These are phyloP conservation scores for Paraglomus brasilianum DNA, from an alignment of 192 early-diverging fungal species.

Conservation along the genomic window DNA sequence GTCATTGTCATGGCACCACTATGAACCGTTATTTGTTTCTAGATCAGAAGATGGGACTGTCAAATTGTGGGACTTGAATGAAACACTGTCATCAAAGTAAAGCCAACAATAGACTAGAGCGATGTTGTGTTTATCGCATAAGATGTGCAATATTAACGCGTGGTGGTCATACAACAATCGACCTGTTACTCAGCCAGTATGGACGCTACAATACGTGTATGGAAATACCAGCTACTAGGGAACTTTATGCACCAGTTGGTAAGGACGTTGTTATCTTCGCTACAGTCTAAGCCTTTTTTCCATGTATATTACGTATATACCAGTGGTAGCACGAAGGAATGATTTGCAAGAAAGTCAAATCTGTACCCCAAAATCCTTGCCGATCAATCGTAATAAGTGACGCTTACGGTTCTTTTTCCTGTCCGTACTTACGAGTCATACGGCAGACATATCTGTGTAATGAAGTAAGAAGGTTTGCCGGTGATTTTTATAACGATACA, in stretches of 20 bases:
- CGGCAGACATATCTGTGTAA: no score
- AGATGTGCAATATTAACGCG: slow-evolving; percentile 61
- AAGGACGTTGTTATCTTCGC: slow-evolving; percentile 19
- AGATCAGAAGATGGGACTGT: slow-evolving; percentile 80
- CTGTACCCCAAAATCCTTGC: no score
- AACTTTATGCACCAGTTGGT: slow-evolving; percentile 57
- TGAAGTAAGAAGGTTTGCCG: no score
- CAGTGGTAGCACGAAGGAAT: no score
- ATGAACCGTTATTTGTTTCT: slow-evolving; percentile 56
- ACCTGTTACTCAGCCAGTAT: slow-evolving; percentile 68
- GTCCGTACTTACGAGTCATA: no score
- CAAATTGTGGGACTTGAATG: slow-evolving; percentile 73
- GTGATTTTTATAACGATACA: no score
- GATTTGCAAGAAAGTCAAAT: no score
- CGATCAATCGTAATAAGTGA: no score
- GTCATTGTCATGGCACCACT: slow-evolving; percentile 58
- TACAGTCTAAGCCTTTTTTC: no score
- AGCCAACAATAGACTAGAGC: not conserved
- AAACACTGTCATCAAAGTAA: slow-evolving; percentile 41
- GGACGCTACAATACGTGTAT: slow-evolving; percentile 72
- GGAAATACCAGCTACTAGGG: slow-evolving; percentile 57
- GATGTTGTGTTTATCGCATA: no score
- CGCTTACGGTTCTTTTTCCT: no score
- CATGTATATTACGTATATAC: no score
- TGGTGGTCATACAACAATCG: slow-evolving; percentile 71